Percentiles rank a stretch among this genome's conserved stretches.
phyloP scores from a whole-genome alignment of 768 basidiomycete species.

The Termitomyces sp. region DNA sequence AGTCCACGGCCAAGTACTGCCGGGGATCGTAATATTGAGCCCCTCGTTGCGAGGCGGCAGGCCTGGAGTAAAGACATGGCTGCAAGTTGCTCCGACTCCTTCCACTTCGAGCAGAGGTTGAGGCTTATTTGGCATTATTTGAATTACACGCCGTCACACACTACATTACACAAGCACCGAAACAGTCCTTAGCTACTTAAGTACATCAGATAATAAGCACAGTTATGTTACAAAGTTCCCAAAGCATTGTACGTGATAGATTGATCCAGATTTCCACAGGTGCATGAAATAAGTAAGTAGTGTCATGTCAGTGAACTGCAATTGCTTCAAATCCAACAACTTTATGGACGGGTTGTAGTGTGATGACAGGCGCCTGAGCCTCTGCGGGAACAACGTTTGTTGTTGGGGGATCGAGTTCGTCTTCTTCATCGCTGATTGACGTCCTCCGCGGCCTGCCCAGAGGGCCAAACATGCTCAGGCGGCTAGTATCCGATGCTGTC shows the following conservation, averaged over 20 bases:
- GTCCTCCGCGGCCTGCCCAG: conserved; percentile 44
- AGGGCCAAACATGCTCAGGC: conserved; percentile 61
- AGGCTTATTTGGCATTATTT: conserved; percentile 9
- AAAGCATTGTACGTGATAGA: background rate
- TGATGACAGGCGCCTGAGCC: conserved; percentile 47
- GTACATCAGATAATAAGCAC: too few species aligned
- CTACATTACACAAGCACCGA: too few species aligned
- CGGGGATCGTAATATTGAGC: conserved; percentile 15
- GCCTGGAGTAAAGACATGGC: conserved; percentile 56
- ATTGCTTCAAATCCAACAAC: conserved; percentile 51
- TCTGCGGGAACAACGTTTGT: conserved; percentile 29
- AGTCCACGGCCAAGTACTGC: conserved; percentile 22
- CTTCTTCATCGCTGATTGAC: conserved; percentile 62
- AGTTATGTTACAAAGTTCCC: conserved; percentile 2
- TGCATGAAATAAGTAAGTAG: background rate
- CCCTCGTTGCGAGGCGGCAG: conserved; percentile 27
- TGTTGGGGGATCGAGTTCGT: conserved; percentile 43
- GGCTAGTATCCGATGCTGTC: conserved; percentile 35
- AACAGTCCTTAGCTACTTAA: too few species aligned
- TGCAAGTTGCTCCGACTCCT: conserved; percentile 5
- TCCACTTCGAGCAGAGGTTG: background rate
- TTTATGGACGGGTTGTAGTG: conserved; percentile 51
- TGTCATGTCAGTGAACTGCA: conserved; percentile 3
- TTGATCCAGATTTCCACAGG: background rate
- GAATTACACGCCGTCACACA: background rate